These are phyloP conservation scores for Claviceps quebecensis DNA, from an alignment of 2,329 filamentous ascomycete genomes.

Conservation along the genomic window DNA sequence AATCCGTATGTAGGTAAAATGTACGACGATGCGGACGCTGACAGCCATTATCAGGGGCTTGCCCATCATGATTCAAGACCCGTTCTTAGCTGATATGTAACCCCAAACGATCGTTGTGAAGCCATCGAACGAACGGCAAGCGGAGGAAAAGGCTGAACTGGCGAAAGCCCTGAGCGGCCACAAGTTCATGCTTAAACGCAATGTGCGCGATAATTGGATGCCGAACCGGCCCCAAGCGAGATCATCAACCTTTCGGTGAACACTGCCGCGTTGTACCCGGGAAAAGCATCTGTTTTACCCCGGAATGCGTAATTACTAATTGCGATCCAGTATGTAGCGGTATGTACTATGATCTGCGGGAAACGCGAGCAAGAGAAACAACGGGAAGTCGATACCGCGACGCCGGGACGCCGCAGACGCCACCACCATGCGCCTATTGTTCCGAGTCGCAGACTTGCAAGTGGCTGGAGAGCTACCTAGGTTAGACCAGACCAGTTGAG, in stretches of 20 bases:
- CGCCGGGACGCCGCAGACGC: neutral
- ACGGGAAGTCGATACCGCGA: neutral
- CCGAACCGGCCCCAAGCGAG: neutral
- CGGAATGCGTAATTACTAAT: constrained; percentile 2
- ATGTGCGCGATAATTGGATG: neutral
- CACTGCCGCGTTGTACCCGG: neutral
- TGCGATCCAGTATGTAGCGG: too few relatives aligned
- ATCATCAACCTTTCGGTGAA: neutral
- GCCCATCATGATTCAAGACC: too few relatives aligned
- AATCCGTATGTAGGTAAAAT: too few relatives aligned
- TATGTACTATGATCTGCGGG: too few relatives aligned
- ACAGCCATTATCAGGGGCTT: too few relatives aligned
- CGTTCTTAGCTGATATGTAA: too few relatives aligned
- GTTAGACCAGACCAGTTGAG: neutral
- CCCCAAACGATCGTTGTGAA: too few relatives aligned
- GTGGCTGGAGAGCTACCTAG: neutral
- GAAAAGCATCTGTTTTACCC: neutral
- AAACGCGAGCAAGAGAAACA: too few relatives aligned
- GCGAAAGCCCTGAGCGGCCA: neutral
- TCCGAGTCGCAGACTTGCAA: neutral
- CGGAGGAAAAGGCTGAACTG: too few relatives aligned
- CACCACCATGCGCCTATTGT: constrained; percentile 4
- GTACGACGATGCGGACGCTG: too few relatives aligned
- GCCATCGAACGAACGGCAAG: too few relatives aligned
- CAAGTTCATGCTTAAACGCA: neutral